A percentile compares a stretch with the other conserved stretches of the same genome.
phyloP scores from a whole-genome alignment of 192 early-diverging fungal species.

The Umbelopsis ramanniana region DNA sequence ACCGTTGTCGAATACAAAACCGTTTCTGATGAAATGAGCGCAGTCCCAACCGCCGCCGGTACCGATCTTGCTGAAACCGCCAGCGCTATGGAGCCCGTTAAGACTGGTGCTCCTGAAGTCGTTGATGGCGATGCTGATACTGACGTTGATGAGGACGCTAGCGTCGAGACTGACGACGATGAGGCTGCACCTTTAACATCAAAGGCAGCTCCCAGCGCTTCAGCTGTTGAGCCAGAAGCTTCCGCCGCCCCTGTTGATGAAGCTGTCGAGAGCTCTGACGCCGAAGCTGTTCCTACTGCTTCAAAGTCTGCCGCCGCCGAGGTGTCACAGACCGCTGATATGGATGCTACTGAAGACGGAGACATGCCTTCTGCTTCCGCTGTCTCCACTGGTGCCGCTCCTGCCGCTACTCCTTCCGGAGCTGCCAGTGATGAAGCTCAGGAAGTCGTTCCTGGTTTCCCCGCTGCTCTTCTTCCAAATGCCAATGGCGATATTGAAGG shows the following conservation, averaged over 20 bases:
- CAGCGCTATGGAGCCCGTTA: neutral
- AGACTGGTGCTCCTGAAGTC: neutral
- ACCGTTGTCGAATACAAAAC: slow-evolving; percentile 4
- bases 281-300: neutral
- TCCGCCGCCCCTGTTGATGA: neutral
- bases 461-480: slow-evolving; percentile 14
- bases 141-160: neutral
- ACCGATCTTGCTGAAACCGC: neutral
- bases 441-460: slow-evolving; percentile 16
- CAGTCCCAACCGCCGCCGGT: neutral
- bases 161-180: too few relatives aligned
- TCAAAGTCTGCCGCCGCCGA: too few relatives aligned
- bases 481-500: slow-evolving; percentile 9
- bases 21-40: neutral
- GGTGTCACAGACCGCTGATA: too few relatives aligned
- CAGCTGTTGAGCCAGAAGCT: neutral
- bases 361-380: neutral
- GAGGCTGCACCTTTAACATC: neutral
- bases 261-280: neutral
- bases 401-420: neutral
- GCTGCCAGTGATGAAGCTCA: neutral
- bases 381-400: neutral
- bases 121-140: neutral
- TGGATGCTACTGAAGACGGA: neutral
- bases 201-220: neutral